These are phyloP conservation scores for Erucastrum elatum DNA, from an alignment of 345 rosid genomes.

Conservation along the genomic window DNA sequence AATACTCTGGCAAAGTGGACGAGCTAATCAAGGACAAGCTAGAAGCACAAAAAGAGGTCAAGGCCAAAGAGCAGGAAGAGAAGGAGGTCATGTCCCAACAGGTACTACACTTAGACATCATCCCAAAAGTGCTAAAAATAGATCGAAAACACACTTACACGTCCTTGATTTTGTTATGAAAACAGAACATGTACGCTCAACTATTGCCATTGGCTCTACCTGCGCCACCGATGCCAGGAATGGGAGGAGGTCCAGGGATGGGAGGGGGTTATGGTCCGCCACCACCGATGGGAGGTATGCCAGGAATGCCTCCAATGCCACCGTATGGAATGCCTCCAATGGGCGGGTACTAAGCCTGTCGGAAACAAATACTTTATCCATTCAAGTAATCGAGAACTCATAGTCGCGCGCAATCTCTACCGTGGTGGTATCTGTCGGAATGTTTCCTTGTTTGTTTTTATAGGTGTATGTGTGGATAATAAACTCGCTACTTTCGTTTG, in stretches of 20 bases:
- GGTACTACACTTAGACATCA: slow-evolving; percentile 40
- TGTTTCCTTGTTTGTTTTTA: slow-evolving; percentile 9
- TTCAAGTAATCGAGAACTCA: not conserved
- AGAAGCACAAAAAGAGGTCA: slow-evolving; percentile 68
- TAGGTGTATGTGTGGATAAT: slow-evolving; percentile 41
- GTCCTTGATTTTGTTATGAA: not conserved
- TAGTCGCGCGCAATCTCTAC: not conserved
- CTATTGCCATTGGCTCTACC: slow-evolving; percentile 86
- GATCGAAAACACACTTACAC: not conserved
- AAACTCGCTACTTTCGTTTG: slow-evolving; percentile 25
- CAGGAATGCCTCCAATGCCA: slow-evolving; percentile 62
- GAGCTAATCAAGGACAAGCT: slow-evolving; percentile 81
- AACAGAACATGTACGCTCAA: slow-evolving; percentile 93
- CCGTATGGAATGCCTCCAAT: slow-evolving; percentile 68
- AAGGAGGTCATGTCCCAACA: slow-evolving; percentile 84
- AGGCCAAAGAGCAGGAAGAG: slow-evolving; percentile 79
- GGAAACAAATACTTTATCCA: not conserved
- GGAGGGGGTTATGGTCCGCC: slow-evolving; percentile 45
- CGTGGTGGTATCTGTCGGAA: not conserved
- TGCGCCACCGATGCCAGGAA: slow-evolving; percentile 92
- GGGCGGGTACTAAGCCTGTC: slow-evolving; percentile 52
- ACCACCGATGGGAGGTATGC: slow-evolving; percentile 67
- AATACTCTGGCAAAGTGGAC: slow-evolving; percentile 79
- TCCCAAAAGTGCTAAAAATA: not conserved
- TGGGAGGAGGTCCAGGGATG: slow-evolving; percentile 51